Conservation (phyloP, 257 asterid genomes). For the Cynanchum wilfordii region DNA sequence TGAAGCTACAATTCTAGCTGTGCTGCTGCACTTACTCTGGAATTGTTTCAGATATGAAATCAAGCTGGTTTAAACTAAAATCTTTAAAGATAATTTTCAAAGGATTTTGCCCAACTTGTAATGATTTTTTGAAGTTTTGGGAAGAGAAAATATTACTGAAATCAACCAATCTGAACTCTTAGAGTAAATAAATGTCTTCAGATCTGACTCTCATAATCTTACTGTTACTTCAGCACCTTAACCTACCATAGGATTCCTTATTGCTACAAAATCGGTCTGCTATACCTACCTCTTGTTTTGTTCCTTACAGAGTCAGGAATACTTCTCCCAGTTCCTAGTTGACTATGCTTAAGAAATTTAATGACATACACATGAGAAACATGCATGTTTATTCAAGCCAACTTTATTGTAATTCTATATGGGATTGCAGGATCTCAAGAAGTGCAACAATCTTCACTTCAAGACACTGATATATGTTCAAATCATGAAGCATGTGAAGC, state of each 20-base stretch:
- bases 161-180: neutral
- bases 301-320: neutral
- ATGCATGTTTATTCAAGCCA: neutral
- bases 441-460: conserved; percentile 44
- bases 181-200: neutral
- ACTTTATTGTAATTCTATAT: neutral
- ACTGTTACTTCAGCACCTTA: neutral
- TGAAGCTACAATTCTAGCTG: neutral
- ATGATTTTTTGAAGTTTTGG: neutral
- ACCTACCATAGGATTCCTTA: neutral
- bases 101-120: neutral
- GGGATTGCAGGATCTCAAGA: conserved; percentile 71
- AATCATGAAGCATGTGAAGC: conserved; percentile 79
- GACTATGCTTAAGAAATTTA: neutral
- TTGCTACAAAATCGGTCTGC: neutral
- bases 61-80: no score
- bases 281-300: neutral
- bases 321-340: neutral
- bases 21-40: neutral
- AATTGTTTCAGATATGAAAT: neutral
- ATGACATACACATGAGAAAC: neutral
- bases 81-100: neutral
- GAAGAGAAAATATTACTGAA: neutral
- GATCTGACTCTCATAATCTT: neutral
- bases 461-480: conserved; percentile 57